A percentile compares a stretch with the other conserved stretches of the same genome.
phyloP scores from a whole-genome alignment of 2,329 filamentous ascomycete species.

The Leptoxyphium fumago region DNA sequence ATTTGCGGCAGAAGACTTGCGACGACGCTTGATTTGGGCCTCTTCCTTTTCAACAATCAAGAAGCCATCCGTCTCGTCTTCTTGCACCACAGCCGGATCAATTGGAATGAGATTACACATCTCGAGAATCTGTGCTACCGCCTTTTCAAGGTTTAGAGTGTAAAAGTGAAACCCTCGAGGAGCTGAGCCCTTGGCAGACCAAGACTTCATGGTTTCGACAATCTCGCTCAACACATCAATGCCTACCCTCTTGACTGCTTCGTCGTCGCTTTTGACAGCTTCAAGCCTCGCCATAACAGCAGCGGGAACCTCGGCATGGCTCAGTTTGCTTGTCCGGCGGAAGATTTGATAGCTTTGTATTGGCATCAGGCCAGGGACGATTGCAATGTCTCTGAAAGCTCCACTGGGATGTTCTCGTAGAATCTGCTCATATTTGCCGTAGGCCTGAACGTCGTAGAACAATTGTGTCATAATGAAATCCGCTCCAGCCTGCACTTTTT shows the following conservation, averaged over 20 bases:
- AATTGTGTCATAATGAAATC: constrained; percentile 99
- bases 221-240: constrained; percentile 76
- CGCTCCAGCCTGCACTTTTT: constrained; percentile 81
- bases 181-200: constrained; percentile 34
- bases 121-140: constrained; percentile 85
- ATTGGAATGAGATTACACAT: constrained; percentile 56
- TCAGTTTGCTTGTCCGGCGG: constrained; percentile 83
- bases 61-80: constrained; percentile 24
- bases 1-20: constrained; percentile 63
- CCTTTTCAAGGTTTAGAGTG: constrained; percentile 90
- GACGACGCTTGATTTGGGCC: constrained; percentile 21
- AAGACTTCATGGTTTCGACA: constrained; percentile 58
- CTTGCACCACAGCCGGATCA: constrained; percentile 9
- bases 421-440: constrained; percentile 61
- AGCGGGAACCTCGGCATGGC: constrained; percentile 68
- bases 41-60: constrained; percentile 7
- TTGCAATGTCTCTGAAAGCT: constrained; percentile 70
- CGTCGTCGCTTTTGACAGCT: constrained; percentile 62
- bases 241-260: constrained; percentile 64
- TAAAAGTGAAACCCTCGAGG: constrained; percentile 91
- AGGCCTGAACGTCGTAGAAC: constrained; percentile 82
- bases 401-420: constrained; percentile 72
- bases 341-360: constrained; percentile 96
- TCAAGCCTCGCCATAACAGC: constrained; percentile 56
- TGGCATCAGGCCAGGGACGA: constrained; percentile 92